Conservation (phyloP, 2,329 filamentous ascomycete species). For the Cladosporium austrohemisphaericum region DNA sequence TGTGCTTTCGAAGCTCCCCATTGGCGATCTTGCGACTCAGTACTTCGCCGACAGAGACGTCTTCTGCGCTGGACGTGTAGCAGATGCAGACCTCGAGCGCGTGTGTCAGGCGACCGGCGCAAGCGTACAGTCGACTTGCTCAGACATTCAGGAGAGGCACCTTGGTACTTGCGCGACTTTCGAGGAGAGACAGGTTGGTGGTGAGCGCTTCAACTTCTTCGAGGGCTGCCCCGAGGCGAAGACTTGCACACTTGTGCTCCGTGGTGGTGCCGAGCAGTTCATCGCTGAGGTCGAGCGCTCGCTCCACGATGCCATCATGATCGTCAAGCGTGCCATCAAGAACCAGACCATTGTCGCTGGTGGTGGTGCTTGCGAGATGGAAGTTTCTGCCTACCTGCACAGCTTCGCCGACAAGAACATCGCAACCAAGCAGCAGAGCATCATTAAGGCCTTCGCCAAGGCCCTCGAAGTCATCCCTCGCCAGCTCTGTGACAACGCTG, state of each 20-base stretch:
- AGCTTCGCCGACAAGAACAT: constrained; percentile 89
- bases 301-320: constrained; percentile 99
- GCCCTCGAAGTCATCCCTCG: constrained; percentile 94
- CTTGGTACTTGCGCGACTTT: constrained; percentile 87
- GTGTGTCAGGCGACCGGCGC: constrained; percentile 93
- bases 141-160: constrained; percentile 75
- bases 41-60: constrained; percentile 93
- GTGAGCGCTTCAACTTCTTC: constrained; percentile 98
- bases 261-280: constrained; percentile 96
- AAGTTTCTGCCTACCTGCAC: constrained; percentile 90
- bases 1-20: constrained; percentile 92
- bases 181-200: constrained; percentile 94
- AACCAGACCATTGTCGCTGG: constrained; percentile 93
- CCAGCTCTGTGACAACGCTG: constrained; percentile 96
- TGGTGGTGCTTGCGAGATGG: constrained; percentile 94
- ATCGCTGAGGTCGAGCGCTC: constrained; percentile 98
- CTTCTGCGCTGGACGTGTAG: constrained; percentile 94
- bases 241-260: constrained; percentile 92
- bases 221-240: constrained; percentile 92
- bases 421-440: constrained; percentile 89
- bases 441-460: constrained; percentile 97
- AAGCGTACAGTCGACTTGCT: constrained; percentile 91
- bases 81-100: constrained; percentile 89
- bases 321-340: constrained; percentile 95
- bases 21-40: constrained; percentile 95